phyloP scores from a whole-genome alignment of 108 stramenopile genomes.

The Skeletonema costatum region DNA sequence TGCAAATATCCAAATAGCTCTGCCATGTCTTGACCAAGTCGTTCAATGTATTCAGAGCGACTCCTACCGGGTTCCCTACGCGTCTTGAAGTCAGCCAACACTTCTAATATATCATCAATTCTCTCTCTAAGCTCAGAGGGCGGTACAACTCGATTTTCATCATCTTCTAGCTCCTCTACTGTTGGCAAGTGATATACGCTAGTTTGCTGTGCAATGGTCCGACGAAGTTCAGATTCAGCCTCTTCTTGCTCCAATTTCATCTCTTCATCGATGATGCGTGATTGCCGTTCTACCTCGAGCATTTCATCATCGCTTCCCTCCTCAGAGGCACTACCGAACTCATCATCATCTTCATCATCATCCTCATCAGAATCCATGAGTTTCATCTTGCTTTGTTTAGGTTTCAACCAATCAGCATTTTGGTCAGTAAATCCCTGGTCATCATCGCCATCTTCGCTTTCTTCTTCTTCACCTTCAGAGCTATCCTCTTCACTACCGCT shows the following conservation, averaged over 20 bases:
- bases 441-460: constrained; percentile 19
- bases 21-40: constrained; percentile 85
- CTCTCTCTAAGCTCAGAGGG: constrained; percentile 89
- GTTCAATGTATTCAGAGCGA: constrained; percentile 93
- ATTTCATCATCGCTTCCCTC: constrained; percentile 75
- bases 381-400: constrained; percentile 50
- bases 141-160: constrained; percentile 90
- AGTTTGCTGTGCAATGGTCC: constrained; percentile 80
- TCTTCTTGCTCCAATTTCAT: constrained; percentile 71
- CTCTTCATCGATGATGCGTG: constrained; percentile 71
- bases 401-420: constrained; percentile 85
- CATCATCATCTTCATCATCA: constrained; percentile 53
- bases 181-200: constrained; percentile 84
- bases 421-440: constrained; percentile 52
- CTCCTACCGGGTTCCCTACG: constrained; percentile 86
- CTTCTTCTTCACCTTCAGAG: constrained; percentile 9
- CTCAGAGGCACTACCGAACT: constrained; percentile 37
- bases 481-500: constrained; percentile 11
- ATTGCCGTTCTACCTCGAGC: constrained; percentile 78
- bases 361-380: constrained; percentile 67
- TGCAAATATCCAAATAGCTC: constrained; percentile 97
- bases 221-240: constrained; percentile 80
- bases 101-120: constrained; percentile 91
- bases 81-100: constrained; percentile 89
- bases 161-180: constrained; percentile 77